Evolutionary conservation across 2,329 filamentous ascomycete genomes (phyloP).

Genomic region (Aspergillus viridinutans): DNA sequence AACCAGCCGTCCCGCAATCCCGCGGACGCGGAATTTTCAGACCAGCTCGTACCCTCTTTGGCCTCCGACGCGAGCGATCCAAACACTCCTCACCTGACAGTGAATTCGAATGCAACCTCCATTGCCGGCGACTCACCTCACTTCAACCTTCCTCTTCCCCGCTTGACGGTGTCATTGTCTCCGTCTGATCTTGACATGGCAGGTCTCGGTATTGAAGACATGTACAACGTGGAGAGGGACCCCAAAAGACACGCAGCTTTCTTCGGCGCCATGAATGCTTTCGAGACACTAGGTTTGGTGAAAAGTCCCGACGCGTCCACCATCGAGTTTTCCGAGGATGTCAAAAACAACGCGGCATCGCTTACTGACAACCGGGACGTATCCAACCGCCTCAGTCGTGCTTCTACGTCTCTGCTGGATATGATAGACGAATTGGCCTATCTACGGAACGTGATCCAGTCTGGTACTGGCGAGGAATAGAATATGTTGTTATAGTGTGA

Average conservation of each 20-base stretch:
- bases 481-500: not conserved
- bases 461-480: conserved; percentile 20
- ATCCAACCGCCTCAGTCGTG: conserved; percentile 12
- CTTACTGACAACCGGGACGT: conserved; percentile 2
- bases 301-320: conserved; percentile 23
- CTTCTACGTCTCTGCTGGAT: conserved; percentile 41
- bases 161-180: conserved; percentile 23
- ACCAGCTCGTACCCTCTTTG: conserved; percentile 20
- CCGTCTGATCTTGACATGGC: conserved; percentile 26
- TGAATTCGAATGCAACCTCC: conserved; percentile 25
- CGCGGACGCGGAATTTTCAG: conserved; percentile 17
- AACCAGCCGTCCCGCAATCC: conserved; percentile 15
- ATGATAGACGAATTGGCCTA: conserved; percentile 51
- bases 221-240: conserved; percentile 30
- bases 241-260: conserved; percentile 37
- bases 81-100: conserved; percentile 35
- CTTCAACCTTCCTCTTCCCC: conserved; percentile 22
- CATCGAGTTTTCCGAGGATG: conserved; percentile 17
- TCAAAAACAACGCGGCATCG: conserved; percentile 1
- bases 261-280: conserved; percentile 27
- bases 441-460: conserved; percentile 45
- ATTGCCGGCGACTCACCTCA: conserved; percentile 23
- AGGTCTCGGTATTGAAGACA: conserved; percentile 30
- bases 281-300: conserved; percentile 25
- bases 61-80: conserved; percentile 27